Evolutionary conservation across 1,284 basidiomycete species (phyloP).

Genomic region (Tylopilus orsonianus): DNA sequence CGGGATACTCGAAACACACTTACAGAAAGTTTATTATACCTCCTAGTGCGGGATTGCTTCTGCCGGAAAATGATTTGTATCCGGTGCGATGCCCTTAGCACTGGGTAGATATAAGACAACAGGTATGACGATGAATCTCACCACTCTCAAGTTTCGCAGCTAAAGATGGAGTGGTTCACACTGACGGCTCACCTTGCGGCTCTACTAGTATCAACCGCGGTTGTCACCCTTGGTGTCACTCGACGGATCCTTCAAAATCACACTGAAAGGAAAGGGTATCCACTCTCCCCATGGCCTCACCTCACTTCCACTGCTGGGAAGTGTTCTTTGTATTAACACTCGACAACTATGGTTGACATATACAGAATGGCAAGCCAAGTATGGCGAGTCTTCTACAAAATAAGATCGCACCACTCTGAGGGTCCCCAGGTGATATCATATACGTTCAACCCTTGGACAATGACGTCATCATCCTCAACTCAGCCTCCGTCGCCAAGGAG

Average conservation of each 20-base stretch:
- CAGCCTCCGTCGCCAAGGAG: background rate
- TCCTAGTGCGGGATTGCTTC: too few species aligned
- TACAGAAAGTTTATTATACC: too few species aligned
- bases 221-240: background rate
- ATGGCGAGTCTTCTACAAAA: background rate
- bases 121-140: too few species aligned
- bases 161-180: too few species aligned
- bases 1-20: too few species aligned
- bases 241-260: background rate
- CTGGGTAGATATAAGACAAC: too few species aligned
- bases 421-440: constrained; percentile 1
- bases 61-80: too few species aligned
- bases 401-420: background rate
- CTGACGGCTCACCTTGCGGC: too few species aligned
- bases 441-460: constrained; percentile 3
- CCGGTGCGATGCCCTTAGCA: too few species aligned
- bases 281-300: too few species aligned
- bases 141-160: too few species aligned
- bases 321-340: background rate
- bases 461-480: constrained; percentile 4
- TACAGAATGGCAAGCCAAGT: constrained; percentile 1
- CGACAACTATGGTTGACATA: constrained; percentile 1
- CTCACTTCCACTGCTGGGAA: constrained; percentile 4
- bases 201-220: too few species aligned
- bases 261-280: background rate